Evolutionary conservation across 139 green algal genomes (phyloP), one percentile per base, ranked within the genome.

Genomic region (Picochlorum sp.): DNA sequence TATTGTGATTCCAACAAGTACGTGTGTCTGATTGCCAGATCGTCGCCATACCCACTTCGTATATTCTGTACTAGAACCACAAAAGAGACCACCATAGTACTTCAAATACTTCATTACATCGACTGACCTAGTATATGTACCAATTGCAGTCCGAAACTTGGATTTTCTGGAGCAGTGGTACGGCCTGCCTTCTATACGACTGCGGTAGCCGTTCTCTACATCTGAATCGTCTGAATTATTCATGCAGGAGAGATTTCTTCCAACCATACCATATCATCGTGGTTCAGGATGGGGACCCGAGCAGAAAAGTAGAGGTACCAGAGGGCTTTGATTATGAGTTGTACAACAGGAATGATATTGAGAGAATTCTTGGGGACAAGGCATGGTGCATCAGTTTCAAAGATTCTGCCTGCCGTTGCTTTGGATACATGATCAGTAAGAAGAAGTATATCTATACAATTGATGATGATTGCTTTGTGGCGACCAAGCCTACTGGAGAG

Each of bases 361-460:
- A 98, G 69, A 77, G 78, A 44, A 88, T 97, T n/a, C 73, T 98
- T 20, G 92, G 88, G 6, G 84, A 93, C 60, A 97, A 92, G 64
- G 87, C 92, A 3, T 95, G 74, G 80, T 92, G 86, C 78, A 98
- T 98, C 62, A 93, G 82, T 28, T 98, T 92, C 90, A 96, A 96
- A 73, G 91, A 96, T 75, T 89, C 75, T 11, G 90, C 89, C 0
- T 97, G 90, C 80, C 71, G 90, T 37, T 96, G 91, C 79, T 97
- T 98, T 67, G 91, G 91, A 23, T 97, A 87, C 77, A 84, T 96
- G 75, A 76, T 97, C 61, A 74, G 66, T 59, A 95, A 95, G 73
- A 96, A 93, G 80, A 83, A 81, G 57, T 98, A 97, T 77, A 86
- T 98, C 45, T 98, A 86, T 77, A 98, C 92, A 10, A 97, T 97